Evolutionary conservation across 1,139 yeast genomes (phyloP), one percentile per base, ranked within the genome.

Genomic region (Zygoascus hellenicus): DNA sequence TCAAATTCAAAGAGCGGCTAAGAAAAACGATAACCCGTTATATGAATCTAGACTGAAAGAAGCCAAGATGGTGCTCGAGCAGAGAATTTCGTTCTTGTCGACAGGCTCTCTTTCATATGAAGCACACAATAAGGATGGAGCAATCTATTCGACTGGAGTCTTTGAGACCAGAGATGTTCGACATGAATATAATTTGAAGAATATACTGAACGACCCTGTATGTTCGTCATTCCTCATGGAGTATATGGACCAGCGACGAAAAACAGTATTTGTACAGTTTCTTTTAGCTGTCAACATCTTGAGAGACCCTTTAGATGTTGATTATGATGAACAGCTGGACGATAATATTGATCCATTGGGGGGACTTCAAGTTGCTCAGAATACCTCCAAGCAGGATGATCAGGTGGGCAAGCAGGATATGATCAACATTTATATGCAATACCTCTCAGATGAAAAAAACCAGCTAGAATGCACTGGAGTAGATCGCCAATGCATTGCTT

Each of bases 231-330:
- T 71, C 47, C 84, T 83, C 54, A 68, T 69, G 63, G 81, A 75
- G 47, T 83, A 73, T 57, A 74, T 83, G 78, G 75, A 73, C 28
- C 71, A 71, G 42, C 59, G 76, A 19, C 65, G 71, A 9, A 63
- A 78, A 43, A 59, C 70, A 1, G 64, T 67, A 2, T 55, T 76
- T 26, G 60, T 87, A 3, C 80, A 78, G 42, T 81, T 80, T 51
- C 87, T 90, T 85, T 64, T 76, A 9, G 74, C 78, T 0, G 83
- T 85, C 1, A 86, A 87, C 52, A 71, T 75, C 1, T 71, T 86
- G 34, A 78, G 80, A 56, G 85, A 84, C 44, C 96, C 96, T 0
- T 64, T 85, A 22, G 92, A 83, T 51, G 81, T 75, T 51, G 46
- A 32, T 0, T 84, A 22, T 3, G 52, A 48, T n/a, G 61, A 60